These are phyloP conservation scores for Nakazawaea wyomingensis DNA, from an alignment of 805 yeast species.

Conservation along the genomic window DNA sequence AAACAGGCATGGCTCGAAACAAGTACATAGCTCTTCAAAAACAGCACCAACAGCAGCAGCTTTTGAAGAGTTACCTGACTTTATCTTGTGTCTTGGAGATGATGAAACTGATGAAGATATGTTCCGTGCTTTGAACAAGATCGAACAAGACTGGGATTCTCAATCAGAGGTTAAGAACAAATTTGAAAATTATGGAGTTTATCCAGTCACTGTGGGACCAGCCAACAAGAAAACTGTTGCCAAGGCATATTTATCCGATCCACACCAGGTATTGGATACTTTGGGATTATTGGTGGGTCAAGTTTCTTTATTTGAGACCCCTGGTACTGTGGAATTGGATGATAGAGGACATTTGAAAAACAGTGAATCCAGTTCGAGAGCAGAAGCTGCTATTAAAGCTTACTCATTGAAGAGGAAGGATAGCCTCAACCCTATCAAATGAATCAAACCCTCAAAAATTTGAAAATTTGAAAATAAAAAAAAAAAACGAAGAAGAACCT, in stretches of 20 bases:
- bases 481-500: no score
- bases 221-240: slow-evolving; percentile 84
- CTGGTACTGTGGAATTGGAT: slow-evolving; percentile 70
- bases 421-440: background rate
- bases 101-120: slow-evolving; percentile 97
- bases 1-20: slow-evolving; percentile 54
- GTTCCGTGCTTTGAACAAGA: slow-evolving; percentile 71
- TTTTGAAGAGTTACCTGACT: slow-evolving; percentile 61
- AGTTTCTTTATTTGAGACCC: slow-evolving; percentile 71
- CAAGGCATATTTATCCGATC: slow-evolving; percentile 78
- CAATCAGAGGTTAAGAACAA: slow-evolving; percentile 36
- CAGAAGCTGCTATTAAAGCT: slow-evolving; percentile 33
- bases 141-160: slow-evolving; percentile 50
- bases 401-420: slow-evolving; percentile 17
- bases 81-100: slow-evolving; percentile 88
- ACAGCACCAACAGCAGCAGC: slow-evolving; percentile 17
- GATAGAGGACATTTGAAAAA: slow-evolving; percentile 66
- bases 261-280: slow-evolving; percentile 78
- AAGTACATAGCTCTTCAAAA: slow-evolving; percentile 31
- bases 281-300: slow-evolving; percentile 76
- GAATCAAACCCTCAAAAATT: background rate
- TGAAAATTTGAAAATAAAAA: no score
- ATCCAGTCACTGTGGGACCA: slow-evolving; percentile 90
- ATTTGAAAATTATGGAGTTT: slow-evolving; percentile 57
- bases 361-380: slow-evolving; percentile 38